Evolutionary conservation across 1,284 basidiomycete genomes (phyloP).

Genomic region (Mrakiaceae sp.): DNA sequence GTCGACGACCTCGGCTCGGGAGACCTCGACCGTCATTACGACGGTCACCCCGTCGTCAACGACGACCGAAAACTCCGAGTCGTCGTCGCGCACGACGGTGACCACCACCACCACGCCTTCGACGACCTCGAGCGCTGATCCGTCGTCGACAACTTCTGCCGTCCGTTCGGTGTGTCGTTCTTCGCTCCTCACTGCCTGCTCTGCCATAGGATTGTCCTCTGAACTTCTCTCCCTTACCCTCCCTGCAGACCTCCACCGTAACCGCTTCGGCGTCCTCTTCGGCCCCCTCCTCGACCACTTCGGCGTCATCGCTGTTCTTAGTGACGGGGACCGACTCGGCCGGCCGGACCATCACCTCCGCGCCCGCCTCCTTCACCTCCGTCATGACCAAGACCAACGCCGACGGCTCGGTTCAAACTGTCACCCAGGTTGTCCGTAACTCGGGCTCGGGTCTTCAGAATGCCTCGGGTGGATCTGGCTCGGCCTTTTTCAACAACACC

Average conservation of each 20-base stretch:
- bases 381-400: constrained; percentile 27
- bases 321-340: constrained; percentile 28
- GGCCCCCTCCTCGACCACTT: constrained; percentile 11
- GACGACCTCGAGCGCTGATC: not conserved
- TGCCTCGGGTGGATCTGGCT: constrained; percentile 21
- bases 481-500: constrained; percentile 35
- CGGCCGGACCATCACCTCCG: constrained; percentile 26
- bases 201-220: not conserved
- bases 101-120: not conserved
- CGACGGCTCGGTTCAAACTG: constrained; percentile 30
- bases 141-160: not conserved
- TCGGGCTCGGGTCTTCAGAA: constrained; percentile 30
- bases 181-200: not conserved
- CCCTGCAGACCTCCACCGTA: not conserved
- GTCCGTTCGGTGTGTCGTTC: not conserved
- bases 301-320: constrained; percentile 23
- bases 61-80: too few species aligned
- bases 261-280: not conserved
- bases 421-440: constrained; percentile 31
- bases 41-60: too few species aligned
- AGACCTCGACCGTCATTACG: too few species aligned
- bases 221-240: too few species aligned
- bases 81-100: not conserved
- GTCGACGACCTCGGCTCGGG: too few species aligned
- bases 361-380: constrained; percentile 29